Conservation (phyloP, 352 stramenopile genomes). For the Aphanomyces euteiches region DNA sequence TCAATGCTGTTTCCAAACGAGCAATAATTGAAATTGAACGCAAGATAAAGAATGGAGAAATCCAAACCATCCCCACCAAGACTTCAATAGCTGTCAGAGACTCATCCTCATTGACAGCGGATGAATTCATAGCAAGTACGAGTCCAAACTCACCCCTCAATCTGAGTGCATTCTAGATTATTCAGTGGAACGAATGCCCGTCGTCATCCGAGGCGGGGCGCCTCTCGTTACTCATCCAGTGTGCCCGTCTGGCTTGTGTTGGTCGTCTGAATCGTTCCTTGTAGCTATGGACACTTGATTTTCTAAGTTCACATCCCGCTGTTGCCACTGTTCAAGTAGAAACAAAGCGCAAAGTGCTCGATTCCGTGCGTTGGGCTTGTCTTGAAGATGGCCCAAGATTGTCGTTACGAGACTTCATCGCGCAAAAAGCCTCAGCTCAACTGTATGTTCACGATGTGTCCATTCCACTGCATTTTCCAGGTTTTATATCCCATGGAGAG, state of each 20-base stretch:
- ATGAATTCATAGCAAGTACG: conserved; percentile 8
- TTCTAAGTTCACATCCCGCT: not conserved
- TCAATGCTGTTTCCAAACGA: not conserved
- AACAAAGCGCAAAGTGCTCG: conserved; percentile 17
- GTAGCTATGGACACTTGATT: conserved; percentile 22
- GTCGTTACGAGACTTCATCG: conserved; percentile 8
- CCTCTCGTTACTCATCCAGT: not conserved
- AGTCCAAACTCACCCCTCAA: not conserved
- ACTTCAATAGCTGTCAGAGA: not conserved
- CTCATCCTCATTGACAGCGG: not conserved
- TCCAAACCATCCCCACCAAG: not conserved
- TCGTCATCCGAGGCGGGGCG: conserved; percentile 9
- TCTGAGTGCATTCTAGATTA: conserved; percentile 10
- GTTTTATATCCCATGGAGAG: not conserved
- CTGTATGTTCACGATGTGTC: conserved; percentile 27
- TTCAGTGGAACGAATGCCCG: not conserved
- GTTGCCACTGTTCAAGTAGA: not conserved
- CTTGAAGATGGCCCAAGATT: conserved; percentile 16
- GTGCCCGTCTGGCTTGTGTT: not conserved
- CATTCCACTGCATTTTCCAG: conserved; percentile 23
- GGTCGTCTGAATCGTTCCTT: no score
- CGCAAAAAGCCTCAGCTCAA: not conserved
- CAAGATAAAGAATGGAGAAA: not conserved
- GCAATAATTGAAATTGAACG: not conserved
- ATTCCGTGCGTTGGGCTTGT: conserved; percentile 25